Evolutionary conservation across 345 rosid genomes (phyloP), one percentile per base, ranked within the genome.

Genomic region (Raphanus raphanistrum): DNA sequence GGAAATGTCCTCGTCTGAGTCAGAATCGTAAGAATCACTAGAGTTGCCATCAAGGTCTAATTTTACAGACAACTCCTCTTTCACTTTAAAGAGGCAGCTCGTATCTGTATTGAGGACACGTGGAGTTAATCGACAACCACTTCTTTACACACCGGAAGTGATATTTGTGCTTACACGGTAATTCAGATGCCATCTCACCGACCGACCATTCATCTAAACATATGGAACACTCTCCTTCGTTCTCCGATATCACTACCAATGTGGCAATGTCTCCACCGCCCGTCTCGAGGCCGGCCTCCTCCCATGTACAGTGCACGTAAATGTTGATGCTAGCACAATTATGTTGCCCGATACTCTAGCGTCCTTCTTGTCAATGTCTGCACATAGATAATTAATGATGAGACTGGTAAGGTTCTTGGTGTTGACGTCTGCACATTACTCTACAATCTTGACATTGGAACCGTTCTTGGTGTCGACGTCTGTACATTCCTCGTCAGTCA

Each of bases 161-260:
- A 68, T 60, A 79, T 35, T 64, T 67, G 27, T 79, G 74, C 15
- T 67, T 52, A 68, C 75, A 79, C n/a, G 82, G 78, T 59, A 79
- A 27, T 60, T 73, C 71, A 4, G 59, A 8, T 10, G 21, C 72
- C 59, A 32, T 21, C 1, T 60, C 74, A 57, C 35, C 58, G 10
- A 21, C 32, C 11, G 10, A 13, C 72, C 54, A 59, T 36, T 67
- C 74, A 32, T 73, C 82, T 13, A 48, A 33, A 69, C 70, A 79
- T 41, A 79, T 60, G n/a, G 6, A 43, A n/a, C 77, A 79, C 1
- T 4, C 13, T 31, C 52, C 57, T 28, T 60, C 64, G 4, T 66
- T 63, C 69, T 68, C 62, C 26, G 35, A 4, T 1, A 50, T 28
- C 31, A 4, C 33, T 25, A 79, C 43, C 21, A 21, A 21, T 43